Evolutionary conservation across 148 eudicot species (phyloP).

Genomic region (Rhododendron kiyosumense): DNA sequence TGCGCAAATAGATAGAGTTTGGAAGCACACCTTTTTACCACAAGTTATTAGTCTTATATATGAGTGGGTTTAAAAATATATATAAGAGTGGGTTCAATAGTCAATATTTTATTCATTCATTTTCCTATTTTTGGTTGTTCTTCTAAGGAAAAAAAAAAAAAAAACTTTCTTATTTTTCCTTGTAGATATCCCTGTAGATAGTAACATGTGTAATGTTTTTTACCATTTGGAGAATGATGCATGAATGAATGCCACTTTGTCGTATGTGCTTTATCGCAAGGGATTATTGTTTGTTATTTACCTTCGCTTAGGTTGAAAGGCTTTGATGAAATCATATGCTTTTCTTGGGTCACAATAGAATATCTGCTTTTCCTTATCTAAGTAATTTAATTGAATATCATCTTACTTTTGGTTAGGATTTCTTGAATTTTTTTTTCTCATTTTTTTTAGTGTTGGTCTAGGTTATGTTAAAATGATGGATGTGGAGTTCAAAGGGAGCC

Average conservation of each 20-base stretch:
- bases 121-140: background rate
- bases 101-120: background rate
- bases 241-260: background rate
- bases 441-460: background rate
- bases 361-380: background rate
- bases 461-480: background rate
- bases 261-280: background rate
- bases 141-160: background rate
- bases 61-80: too few relatives aligned
- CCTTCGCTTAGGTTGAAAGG: background rate
- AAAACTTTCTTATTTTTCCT: background rate
- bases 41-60: background rate
- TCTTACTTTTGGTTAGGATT: background rate
- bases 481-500: conserved; percentile 14
- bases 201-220: too few relatives aligned
- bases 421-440: background rate
- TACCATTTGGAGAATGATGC: background rate
- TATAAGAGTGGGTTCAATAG: background rate
- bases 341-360: background rate
- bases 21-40: background rate
- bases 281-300: background rate
- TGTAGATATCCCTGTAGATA: background rate
- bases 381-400: background rate
- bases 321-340: background rate
- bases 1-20: background rate